These are phyloP conservation scores for Endoconidiophora polonica DNA, from an alignment of 2,329 filamentous ascomycete species.

Conservation along the genomic window DNA sequence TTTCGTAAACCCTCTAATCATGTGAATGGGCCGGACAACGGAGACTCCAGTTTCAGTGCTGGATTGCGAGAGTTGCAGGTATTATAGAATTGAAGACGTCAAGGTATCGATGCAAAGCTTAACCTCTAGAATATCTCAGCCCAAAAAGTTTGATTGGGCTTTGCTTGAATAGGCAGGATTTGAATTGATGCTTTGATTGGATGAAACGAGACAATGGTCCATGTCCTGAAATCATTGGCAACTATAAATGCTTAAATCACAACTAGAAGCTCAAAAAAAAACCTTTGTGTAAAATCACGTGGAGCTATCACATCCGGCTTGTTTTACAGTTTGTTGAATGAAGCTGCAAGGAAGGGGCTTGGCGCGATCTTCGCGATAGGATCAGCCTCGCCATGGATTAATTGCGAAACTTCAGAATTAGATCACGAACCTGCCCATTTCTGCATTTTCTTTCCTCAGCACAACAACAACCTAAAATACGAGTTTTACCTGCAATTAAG, in stretches of 20 bases:
- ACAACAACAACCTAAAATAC: not conserved
- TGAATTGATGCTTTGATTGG: slow-evolving; percentile 6
- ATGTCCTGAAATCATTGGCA: not conserved
- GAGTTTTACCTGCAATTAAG: too few species aligned
- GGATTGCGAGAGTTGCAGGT: not conserved
- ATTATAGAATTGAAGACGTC: not conserved
- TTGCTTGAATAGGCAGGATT: not conserved
- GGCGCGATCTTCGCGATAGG: slow-evolving; percentile 12
- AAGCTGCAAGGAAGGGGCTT: not conserved
- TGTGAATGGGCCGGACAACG: not conserved
- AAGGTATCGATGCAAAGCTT: not conserved
- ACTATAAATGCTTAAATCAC: not conserved
- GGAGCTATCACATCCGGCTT: not conserved
- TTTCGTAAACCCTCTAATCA: slow-evolving; percentile 24
- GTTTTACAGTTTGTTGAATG: not conserved
- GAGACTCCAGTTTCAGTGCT: not conserved
- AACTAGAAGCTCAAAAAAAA: not conserved
- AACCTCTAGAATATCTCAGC: not conserved
- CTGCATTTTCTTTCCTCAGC: not conserved
- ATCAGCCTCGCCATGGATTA: slow-evolving; percentile 12
- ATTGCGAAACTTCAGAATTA: slow-evolving; percentile 1
- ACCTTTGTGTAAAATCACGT: not conserved
- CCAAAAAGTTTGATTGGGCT: not conserved
- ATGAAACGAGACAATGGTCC: not conserved
- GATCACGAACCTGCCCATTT: slow-evolving; percentile 1